Percentiles rank a stretch among this genome's conserved stretches.
phyloP scores from a whole-genome alignment of 2,329 filamentous ascomycete species.

The Phialophora tarda region DNA sequence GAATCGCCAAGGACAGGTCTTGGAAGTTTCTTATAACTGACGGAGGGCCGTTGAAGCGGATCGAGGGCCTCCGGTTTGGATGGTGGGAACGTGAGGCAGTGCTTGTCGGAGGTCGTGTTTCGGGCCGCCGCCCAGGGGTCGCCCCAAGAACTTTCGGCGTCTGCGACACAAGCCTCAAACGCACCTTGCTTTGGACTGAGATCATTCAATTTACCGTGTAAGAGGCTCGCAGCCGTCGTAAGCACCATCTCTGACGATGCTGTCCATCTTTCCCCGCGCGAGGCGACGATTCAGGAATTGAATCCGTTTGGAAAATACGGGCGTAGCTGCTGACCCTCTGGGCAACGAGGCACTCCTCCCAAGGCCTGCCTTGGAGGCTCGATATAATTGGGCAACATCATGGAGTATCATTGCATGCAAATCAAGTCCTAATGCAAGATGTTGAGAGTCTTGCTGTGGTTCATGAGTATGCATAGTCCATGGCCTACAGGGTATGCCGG shows the following conservation, averaged over 20 bases:
- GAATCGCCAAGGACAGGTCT: conserved; percentile 23
- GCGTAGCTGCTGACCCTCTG: not conserved
- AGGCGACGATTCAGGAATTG: not conserved
- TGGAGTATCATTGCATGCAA: not conserved
- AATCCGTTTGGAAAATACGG: not conserved
- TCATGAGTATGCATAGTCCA: not conserved
- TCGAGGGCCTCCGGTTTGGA: conserved; percentile 19
- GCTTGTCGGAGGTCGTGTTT: conserved; percentile 32
- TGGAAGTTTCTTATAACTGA: conserved; percentile 33
- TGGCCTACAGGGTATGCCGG: conserved; percentile 2
- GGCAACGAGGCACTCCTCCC: not conserved
- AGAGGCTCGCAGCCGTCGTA: not conserved
- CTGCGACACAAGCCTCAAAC: conserved; percentile 15
- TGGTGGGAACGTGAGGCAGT: conserved; percentile 33
- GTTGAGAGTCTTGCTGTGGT: not conserved
- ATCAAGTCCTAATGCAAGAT: not conserved
- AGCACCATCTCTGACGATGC: not conserved
- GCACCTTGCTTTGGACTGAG: conserved; percentile 3
- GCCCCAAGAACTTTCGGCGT: conserved; percentile 21
- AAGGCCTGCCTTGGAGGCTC: not conserved
- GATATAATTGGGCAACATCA: not conserved
- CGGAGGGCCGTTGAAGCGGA: conserved; percentile 21
- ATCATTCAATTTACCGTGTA: conserved; percentile 1
- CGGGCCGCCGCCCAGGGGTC: conserved; percentile 23
- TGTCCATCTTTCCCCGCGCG: not conserved